Conservation (phyloP, 805 yeast species). For the Candida anglica region DNA sequence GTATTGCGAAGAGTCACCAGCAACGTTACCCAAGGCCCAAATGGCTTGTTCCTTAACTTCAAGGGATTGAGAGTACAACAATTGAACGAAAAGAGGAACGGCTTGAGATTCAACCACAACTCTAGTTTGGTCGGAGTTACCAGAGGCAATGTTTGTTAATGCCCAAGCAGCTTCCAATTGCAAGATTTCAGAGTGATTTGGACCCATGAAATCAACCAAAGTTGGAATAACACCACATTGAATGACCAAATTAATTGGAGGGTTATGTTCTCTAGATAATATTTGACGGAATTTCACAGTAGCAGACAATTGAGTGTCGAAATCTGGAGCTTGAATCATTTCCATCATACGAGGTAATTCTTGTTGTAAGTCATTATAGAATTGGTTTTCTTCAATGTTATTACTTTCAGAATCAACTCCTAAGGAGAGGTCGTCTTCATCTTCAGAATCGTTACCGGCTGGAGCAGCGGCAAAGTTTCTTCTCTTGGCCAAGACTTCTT, state of each 20-base stretch:
- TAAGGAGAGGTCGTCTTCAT: slow-evolving; percentile 35
- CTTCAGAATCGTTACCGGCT: slow-evolving; percentile 38
- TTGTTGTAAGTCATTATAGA: slow-evolving; percentile 38
- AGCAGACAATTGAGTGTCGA: slow-evolving; percentile 80
- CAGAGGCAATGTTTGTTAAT: slow-evolving; percentile 96
- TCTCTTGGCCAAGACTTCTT: slow-evolving; percentile 90
- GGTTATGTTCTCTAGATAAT: slow-evolving; percentile 88
- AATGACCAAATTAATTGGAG: slow-evolving; percentile 92
- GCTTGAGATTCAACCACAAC: slow-evolving; percentile 93
- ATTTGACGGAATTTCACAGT: slow-evolving; percentile 92
- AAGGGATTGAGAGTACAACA: slow-evolving; percentile 73
- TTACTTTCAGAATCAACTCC: slow-evolving; percentile 12
- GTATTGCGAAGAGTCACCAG: slow-evolving; percentile 90
- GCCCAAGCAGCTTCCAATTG: slow-evolving; percentile 99
- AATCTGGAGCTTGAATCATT: slow-evolving; percentile 68
- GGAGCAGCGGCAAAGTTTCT: slow-evolving; percentile 59
- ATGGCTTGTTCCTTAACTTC: slow-evolving; percentile 98
- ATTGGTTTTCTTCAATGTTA: slow-evolving; percentile 44
- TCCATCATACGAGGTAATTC: slow-evolving; percentile 86
- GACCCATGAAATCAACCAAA: slow-evolving; percentile 77
- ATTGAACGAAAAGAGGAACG: slow-evolving; percentile 82
- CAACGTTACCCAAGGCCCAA: slow-evolving; percentile 99
- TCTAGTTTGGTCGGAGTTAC: slow-evolving; percentile 82
- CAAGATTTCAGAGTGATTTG: slow-evolving; percentile 73
- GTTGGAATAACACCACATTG: slow-evolving; percentile 91